Evolutionary conservation across 2,329 filamentous ascomycete genomes (phyloP).

Genomic region (Talaromyces sp.): DNA sequence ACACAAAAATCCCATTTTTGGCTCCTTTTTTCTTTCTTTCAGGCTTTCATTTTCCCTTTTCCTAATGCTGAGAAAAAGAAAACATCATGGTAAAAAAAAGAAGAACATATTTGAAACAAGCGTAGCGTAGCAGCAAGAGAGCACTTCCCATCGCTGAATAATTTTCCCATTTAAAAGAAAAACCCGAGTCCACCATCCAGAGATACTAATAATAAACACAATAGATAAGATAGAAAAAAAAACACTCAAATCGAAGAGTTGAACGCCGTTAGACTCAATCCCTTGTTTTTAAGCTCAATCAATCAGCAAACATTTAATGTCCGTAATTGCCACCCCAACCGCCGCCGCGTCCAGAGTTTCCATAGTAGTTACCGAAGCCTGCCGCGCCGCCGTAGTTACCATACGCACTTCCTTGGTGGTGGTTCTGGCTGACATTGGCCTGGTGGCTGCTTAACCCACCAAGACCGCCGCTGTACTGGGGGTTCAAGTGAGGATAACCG

Average conservation of each 20-base stretch:
- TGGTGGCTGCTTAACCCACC: conserved; percentile 43
- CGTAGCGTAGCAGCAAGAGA: conserved; percentile 19
- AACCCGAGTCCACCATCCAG: conserved; percentile 12
- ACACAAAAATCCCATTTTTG: conserved; percentile 9
- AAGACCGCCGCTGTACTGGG: conserved; percentile 52
- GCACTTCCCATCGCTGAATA: conserved; percentile 18
- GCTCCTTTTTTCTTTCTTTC: conserved; percentile 8
- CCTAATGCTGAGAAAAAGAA: conserved; percentile 9
- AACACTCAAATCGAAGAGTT: conserved; percentile 18
- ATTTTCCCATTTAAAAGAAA: conserved; percentile 15
- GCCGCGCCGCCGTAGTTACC: conserved; percentile 39
- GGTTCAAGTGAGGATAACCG: conserved; percentile 54
- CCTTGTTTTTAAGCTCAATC: conserved; percentile 11
- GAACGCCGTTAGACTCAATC: conserved; percentile 24
- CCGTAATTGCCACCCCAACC: conserved; percentile 49
- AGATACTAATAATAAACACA: conserved; percentile 13
- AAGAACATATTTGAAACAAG: conserved; percentile 12
- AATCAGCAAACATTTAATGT: conserved; percentile 32
- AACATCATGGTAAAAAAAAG: conserved; percentile 2
- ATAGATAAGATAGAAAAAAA: conserved; percentile 18
- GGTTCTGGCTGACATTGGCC: conserved; percentile 37
- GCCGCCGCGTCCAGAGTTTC: conserved; percentile 42
- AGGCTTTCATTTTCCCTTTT: conserved; percentile 2
- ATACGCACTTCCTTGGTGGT: conserved; percentile 41
- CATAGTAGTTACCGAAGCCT: conserved; percentile 45